Percentiles rank a stretch among this genome's conserved stretches.
Evolutionary conservation across 805 yeast genomes (phyloP).

Genomic region (Kodamaea restingae): DNA sequence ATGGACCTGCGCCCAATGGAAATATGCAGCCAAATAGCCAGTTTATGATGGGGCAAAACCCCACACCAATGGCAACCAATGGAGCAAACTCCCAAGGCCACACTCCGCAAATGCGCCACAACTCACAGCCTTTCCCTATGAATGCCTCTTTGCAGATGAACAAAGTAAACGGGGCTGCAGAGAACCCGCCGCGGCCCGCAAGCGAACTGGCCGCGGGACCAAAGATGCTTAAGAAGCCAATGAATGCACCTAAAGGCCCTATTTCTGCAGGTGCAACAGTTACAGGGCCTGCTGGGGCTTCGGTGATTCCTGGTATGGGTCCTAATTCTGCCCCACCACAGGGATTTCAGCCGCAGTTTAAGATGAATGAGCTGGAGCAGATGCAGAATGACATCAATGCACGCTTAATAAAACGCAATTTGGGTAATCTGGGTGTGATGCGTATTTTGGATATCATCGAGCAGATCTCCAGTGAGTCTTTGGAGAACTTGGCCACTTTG

Average conservation of each 20-base stretch:
- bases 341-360: slow-evolving; percentile 1
- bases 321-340: slow-evolving; percentile 1
- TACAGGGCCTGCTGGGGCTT: not conserved
- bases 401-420: slow-evolving; percentile 33
- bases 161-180: slow-evolving; percentile 12
- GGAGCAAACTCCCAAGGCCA: slow-evolving; percentile 23
- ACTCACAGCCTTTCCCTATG: slow-evolving; percentile 16
- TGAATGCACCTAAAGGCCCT: slow-evolving; percentile 2
- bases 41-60: slow-evolving; percentile 16
- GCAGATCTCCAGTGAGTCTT: slow-evolving; percentile 32
- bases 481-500: slow-evolving; percentile 23
- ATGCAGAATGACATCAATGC: slow-evolving; percentile 29
- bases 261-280: not conserved
- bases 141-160: slow-evolving; percentile 6
- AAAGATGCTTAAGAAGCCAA: slow-evolving; percentile 8
- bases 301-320: not conserved
- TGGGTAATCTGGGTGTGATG: slow-evolving; percentile 42
- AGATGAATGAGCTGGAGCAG: slow-evolving; percentile 10
- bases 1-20: slow-evolving; percentile 3
- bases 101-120: slow-evolving; percentile 29
- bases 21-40: slow-evolving; percentile 10
- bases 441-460: slow-evolving; percentile 38
- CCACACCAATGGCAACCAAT: slow-evolving; percentile 20
- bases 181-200: slow-evolving; percentile 3
- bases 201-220: slow-evolving; percentile 1